Conservation (phyloP, 1,284 basidiomycete genomes). For the Tremellales sp. region DNA sequence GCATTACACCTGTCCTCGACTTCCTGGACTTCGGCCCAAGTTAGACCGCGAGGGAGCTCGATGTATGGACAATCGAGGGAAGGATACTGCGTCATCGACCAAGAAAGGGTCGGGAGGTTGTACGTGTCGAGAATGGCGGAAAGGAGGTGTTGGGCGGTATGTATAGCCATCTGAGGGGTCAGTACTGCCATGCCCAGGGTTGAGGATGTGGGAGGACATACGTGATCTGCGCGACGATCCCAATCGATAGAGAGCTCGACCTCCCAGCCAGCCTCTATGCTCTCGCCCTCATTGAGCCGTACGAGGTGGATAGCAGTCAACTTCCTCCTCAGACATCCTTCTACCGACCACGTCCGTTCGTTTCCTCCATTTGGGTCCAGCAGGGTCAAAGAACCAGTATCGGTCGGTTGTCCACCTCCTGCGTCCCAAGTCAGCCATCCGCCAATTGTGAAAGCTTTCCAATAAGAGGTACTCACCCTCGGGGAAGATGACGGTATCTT, state of each 20-base stretch:
- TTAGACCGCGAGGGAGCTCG: constrained; percentile 68
- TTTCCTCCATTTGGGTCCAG: constrained; percentile 23
- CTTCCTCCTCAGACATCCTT: constrained; percentile 65
- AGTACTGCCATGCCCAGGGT: not conserved
- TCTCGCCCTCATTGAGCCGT: constrained; percentile 52
- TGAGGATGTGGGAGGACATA: constrained; percentile 30
- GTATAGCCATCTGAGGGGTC: constrained; percentile 67
- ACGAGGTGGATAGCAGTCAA: constrained; percentile 76
- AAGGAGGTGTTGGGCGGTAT: constrained; percentile 76
- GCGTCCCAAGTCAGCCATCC: not conserved
- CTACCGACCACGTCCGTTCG: constrained; percentile 59
- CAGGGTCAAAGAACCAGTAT: constrained; percentile 61
- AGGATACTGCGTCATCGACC: constrained; percentile 54
- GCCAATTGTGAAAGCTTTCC: constrained; percentile 12
- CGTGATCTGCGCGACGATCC: constrained; percentile 71
- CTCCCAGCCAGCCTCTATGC: constrained; percentile 51
- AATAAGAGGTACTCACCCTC: constrained; percentile 53
- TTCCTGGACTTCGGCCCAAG: constrained; percentile 58
- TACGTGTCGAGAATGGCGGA: constrained; percentile 73
- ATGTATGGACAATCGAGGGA: constrained; percentile 70
- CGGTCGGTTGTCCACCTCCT: constrained; percentile 80
- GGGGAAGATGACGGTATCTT: constrained; percentile 82
- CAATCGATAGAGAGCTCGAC: constrained; percentile 63
- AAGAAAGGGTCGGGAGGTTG: constrained; percentile 72
- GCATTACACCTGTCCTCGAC: constrained; percentile 66